Percentiles rank a stretch among this genome's conserved stretches.
Evolutionary conservation across 1,139 yeast genomes (phyloP).

Genomic region (Pichia kudriavzevii): DNA sequence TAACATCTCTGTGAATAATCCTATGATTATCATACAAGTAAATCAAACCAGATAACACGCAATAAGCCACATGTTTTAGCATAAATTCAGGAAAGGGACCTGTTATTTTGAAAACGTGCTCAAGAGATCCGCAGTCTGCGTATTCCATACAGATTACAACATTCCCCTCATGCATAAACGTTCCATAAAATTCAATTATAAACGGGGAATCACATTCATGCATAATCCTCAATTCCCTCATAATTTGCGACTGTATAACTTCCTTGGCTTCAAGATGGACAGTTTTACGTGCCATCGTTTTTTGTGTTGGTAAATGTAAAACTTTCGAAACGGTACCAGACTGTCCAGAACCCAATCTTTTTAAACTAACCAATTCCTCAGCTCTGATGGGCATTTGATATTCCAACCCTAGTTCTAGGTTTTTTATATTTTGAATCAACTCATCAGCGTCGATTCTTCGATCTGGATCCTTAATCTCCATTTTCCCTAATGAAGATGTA

Average conservation of each 20-base stretch:
- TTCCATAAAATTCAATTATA: slow-evolving; percentile 87
- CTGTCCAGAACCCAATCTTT: slow-evolving; percentile 84
- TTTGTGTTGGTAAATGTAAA: slow-evolving; percentile 80
- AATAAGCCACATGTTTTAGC: slow-evolving; percentile 65
- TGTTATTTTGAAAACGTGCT: slow-evolving; percentile 52
- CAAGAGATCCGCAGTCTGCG: slow-evolving; percentile 91
- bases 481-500: slow-evolving; percentile 9
- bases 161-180: slow-evolving; percentile 60
- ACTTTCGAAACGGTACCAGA: slow-evolving; percentile 91
- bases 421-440: slow-evolving; percentile 31
- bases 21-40: slow-evolving; percentile 76
- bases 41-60: slow-evolving; percentile 73
- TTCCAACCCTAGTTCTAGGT: slow-evolving; percentile 40
- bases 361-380: slow-evolving; percentile 65
- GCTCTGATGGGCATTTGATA: slow-evolving; percentile 47
- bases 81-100: slow-evolving; percentile 62
- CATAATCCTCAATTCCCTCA: slow-evolving; percentile 81
- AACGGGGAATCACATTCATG: slow-evolving; percentile 82
- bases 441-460: slow-evolving; percentile 30
- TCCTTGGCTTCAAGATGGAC: slow-evolving; percentile 83
- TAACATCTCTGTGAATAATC: slow-evolving; percentile 87
- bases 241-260: slow-evolving; percentile 74
- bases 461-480: slow-evolving; percentile 29
- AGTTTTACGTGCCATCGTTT: slow-evolving; percentile 83
- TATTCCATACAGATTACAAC: slow-evolving; percentile 92